Conservation (phyloP, 176 grass and related monocot genomes). For the Zea luxurians region DNA sequence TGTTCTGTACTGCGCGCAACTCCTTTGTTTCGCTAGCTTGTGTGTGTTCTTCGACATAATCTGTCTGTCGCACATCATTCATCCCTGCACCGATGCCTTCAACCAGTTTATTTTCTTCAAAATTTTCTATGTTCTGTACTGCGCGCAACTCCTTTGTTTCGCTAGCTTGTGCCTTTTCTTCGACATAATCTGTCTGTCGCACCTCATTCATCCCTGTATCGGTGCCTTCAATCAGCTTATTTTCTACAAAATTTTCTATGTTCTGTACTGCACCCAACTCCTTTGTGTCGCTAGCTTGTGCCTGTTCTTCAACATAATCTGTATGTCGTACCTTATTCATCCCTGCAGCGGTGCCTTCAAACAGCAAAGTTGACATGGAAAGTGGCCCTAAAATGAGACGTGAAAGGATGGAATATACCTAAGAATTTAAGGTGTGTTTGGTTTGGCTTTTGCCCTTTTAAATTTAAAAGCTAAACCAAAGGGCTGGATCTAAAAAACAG, state of each 20-base stretch:
- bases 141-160: background rate
- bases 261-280: background rate
- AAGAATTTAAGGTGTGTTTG: no score
- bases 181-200: background rate
- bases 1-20: background rate
- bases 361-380: background rate
- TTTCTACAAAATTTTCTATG: constrained; percentile 27
- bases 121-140: constrained; percentile 1
- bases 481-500: no score
- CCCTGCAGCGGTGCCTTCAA: background rate
- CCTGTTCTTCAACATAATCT: background rate
- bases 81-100: constrained; percentile 6
- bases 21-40: constrained; percentile 16
- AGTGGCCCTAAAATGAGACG: no score
- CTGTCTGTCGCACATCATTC: background rate
- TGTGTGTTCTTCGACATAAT: background rate
- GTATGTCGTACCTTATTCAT: background rate
- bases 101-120: constrained; percentile 33
- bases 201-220: background rate
- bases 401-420: no score
- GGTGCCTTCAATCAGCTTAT: constrained; percentile 1
- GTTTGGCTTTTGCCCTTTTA: no score
- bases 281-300: constrained; percentile 18
- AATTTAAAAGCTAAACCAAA: no score
- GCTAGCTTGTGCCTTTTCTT: background rate